These are phyloP conservation scores for Arabis alpina DNA, from an alignment of 345 rosid species.

Conservation along the genomic window DNA sequence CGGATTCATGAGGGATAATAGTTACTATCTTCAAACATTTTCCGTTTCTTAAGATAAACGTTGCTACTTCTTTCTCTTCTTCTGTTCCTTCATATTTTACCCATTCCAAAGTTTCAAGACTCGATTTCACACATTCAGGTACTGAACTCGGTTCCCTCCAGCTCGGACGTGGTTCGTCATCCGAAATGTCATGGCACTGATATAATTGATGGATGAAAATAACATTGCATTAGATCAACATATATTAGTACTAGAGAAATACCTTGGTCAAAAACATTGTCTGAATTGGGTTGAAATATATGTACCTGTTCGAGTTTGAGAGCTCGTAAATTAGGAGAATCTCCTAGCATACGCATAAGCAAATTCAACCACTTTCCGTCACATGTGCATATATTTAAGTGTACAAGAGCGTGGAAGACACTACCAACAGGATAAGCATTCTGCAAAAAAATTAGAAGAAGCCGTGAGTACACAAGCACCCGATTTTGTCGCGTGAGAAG, in stretches of 20 bases:
- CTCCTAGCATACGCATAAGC: not conserved
- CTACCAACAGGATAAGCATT: conserved; percentile 17
- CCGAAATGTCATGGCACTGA: not conserved
- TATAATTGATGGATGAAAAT: not conserved
- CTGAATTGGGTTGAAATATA: not conserved
- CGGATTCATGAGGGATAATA: not conserved
- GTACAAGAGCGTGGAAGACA: conserved; percentile 14
- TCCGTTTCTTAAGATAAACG: not conserved
- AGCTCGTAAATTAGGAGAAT: conserved; percentile 6
- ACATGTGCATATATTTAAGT: not conserved
- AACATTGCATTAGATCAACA: not conserved
- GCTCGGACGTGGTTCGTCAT: not conserved
- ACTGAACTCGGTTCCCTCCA: conserved; percentile 1
- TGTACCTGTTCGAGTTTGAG: conserved; percentile 1
- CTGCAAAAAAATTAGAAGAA: conserved; percentile 1
- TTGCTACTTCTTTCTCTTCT: conserved; percentile 6
- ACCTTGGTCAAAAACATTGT: not conserved
- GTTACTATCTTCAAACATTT: conserved; percentile 4
- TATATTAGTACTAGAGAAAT: no score
- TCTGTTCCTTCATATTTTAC: not conserved
- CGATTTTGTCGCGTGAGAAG: no score
- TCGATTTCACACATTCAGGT: not conserved
- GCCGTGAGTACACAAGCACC: no score
- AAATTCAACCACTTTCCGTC: not conserved
- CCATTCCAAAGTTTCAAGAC: not conserved